A percentile compares a stretch with the other conserved stretches of the same genome.
Evolutionary conservation across 176 grass and related monocot genomes (phyloP).

Genomic region (Oryza nivara): DNA sequence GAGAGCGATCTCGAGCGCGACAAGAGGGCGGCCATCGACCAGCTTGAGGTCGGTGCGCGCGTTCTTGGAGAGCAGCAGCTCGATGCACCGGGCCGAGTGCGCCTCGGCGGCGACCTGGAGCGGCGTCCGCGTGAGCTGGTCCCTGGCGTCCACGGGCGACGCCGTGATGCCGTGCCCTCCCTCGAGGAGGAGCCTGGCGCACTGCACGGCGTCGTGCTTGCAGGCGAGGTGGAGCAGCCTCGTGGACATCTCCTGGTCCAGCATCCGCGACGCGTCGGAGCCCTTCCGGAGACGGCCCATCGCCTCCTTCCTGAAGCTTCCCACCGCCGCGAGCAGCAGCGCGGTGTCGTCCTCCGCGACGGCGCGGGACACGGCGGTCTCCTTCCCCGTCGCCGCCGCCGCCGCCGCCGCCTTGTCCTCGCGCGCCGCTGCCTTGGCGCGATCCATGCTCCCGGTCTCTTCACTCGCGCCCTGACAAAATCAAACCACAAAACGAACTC

Average conservation of each 20-base stretch:
- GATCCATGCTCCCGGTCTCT: conserved; percentile 23
- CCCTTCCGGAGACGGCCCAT: conserved; percentile 46
- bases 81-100: conserved; percentile 55
- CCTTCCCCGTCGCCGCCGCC: not conserved
- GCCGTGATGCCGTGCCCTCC: conserved; percentile 38
- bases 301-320: conserved; percentile 42
- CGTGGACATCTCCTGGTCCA: conserved; percentile 52
- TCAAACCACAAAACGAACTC: not conserved
- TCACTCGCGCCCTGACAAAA: conserved; percentile 41
- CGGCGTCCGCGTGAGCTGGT: conserved; percentile 51
- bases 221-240: conserved; percentile 68
- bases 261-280: conserved; percentile 43
- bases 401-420: not conserved
- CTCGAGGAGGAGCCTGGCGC: conserved; percentile 54
- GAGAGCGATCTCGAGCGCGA: conserved; percentile 60
- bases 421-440: not conserved
- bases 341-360: conserved; percentile 42
- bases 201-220: conserved; percentile 61
- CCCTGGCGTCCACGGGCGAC: conserved; percentile 43
- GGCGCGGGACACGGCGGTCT: conserved; percentile 42
- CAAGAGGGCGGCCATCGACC: conserved; percentile 39
- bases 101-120: conserved; percentile 62
- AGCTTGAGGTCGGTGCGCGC: conserved; percentile 52
- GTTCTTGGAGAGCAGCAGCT: conserved; percentile 57
- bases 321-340: conserved; percentile 42